A percentile compares a stretch with the other conserved stretches of the same genome.
These are phyloP conservation scores for Pulveroboletus ravenelii DNA, from an alignment of 768 basidiomycete species.

Conservation along the genomic window DNA sequence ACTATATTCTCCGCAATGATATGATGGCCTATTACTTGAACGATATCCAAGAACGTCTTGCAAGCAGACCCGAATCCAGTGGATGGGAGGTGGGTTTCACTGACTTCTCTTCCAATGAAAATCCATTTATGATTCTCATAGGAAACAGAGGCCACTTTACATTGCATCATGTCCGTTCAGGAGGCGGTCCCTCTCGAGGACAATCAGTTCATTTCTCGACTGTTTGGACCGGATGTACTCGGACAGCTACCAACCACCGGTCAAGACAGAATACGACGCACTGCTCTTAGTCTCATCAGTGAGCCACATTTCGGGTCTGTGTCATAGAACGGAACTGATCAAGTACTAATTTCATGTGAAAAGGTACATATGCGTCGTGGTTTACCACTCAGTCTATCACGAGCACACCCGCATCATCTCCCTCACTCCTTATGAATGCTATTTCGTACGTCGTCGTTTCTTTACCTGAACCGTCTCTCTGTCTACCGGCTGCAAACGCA, in stretches of 20 bases:
- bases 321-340: background rate
- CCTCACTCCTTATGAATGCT: slow-evolving; percentile 56
- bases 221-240: slow-evolving; percentile 74
- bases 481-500: slow-evolving; percentile 72
- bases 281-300: slow-evolving; percentile 75
- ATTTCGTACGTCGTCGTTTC: slow-evolving; percentile 69
- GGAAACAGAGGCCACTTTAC: slow-evolving; percentile 84
- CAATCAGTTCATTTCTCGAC: slow-evolving; percentile 47
- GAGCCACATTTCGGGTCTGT: slow-evolving; percentile 14
- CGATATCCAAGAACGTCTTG: slow-evolving; percentile 54
- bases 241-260: slow-evolving; percentile 63
- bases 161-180: slow-evolving; percentile 81
- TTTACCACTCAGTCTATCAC: slow-evolving; percentile 51
- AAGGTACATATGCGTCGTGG: slow-evolving; percentile 77
- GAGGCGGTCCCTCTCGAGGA: slow-evolving; percentile 72
- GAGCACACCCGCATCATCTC: slow-evolving; percentile 23
- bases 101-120: background rate
- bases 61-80: slow-evolving; percentile 36
- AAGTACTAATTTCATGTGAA: background rate
- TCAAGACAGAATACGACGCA: slow-evolving; percentile 63
- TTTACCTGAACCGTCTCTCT: slow-evolving; percentile 59
- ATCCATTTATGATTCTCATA: slow-evolving; percentile 28
- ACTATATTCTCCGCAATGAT: slow-evolving; percentile 80
- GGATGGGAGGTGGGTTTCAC: slow-evolving; percentile 68
- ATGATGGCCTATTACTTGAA: slow-evolving; percentile 71